Evolutionary conservation across 805 yeast species (phyloP).

Genomic region (Sungouiozyma intestinalis): DNA sequence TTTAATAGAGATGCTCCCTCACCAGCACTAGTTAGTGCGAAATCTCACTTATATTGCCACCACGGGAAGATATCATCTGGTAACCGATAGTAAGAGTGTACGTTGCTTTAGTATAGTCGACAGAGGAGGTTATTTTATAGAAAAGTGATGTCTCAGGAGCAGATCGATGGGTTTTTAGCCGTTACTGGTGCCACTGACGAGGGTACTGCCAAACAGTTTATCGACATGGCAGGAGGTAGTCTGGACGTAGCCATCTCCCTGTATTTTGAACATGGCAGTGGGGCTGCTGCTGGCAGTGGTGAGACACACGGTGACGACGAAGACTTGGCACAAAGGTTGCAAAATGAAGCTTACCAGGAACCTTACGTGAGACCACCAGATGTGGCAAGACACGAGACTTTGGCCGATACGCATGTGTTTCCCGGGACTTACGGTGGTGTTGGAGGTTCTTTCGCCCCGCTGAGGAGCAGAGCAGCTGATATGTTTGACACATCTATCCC

Average conservation of each 20-base stretch:
- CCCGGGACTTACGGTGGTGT: constrained; percentile 31
- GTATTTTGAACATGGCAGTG: constrained; percentile 58
- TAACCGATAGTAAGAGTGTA: too few species aligned
- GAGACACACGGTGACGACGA: constrained; percentile 32
- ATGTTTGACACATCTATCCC: constrained; percentile 30
- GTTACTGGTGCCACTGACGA: constrained; percentile 69
- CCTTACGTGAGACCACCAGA: constrained; percentile 66
- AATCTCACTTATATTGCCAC: too few species aligned
- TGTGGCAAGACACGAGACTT: constrained; percentile 56
- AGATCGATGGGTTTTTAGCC: constrained; percentile 65
- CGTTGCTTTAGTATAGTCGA: too few species aligned
- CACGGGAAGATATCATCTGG: too few species aligned
- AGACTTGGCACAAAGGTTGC: constrained; percentile 50
- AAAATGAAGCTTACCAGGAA: constrained; percentile 46
- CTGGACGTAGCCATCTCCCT: constrained; percentile 78
- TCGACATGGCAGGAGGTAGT: constrained; percentile 69
- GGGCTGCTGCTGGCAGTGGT: constrained; percentile 8
- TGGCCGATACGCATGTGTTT: constrained; percentile 35
- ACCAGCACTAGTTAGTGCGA: too few species aligned
- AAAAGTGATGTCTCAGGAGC: constrained; percentile 33
- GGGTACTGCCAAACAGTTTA: constrained; percentile 58
- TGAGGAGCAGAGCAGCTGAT: constrained; percentile 13
- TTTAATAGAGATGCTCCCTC: too few species aligned
- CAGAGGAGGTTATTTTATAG: too few species aligned
- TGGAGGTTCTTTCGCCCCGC: constrained; percentile 28